Base-by-base conservation (phyloP, 2,329 filamentous ascomycete genomes). In the Orbilia ellipsospora region DNA sequence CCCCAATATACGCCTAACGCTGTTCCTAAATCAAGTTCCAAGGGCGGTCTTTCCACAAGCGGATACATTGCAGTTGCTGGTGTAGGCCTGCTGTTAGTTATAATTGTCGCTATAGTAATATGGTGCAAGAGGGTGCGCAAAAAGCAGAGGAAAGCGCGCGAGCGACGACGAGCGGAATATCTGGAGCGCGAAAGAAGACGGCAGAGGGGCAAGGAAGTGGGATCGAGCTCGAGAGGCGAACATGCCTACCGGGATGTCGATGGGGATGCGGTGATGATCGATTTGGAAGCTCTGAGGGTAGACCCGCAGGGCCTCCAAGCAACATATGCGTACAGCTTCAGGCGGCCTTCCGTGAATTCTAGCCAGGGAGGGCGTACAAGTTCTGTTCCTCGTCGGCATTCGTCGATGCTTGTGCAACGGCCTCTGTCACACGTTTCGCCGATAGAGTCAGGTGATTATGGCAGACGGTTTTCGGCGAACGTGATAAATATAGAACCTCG, bases 41-140 rank as follows among this genome's bases (percentile, higher is more conserved):
- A 23, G 31, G 40, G 36, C 50, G 70, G 70, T 26, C 44, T 74
- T 20, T 74, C 70, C 31, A 74, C 70, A 4, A 74, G 70, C 26
- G 70, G 70, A 10, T 74, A 74, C 23, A 74, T 74, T 50, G 70
- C 70, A n/a, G 57, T 74, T 28, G 70, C 70, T 28, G 63, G 70
- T 48, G 63, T 74, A 4, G 70, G 70, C 13, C 20, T 57, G 10
- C 70, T 74, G 15, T 44, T 74, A n/a, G 57, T 74, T 12, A 20
- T 66, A 42, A 28, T 56, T 20, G 56, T 42, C 28, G 59, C 64
- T 26, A 74, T 74, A 52, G 12, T 54, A 4, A 56, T 57, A 3
- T 74, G 70, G 70, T 74, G 70, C 26, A 20, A 55, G 2, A 59
- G 67, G 18, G n/a, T 68, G 10, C 63, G 63, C 6, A 52, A 54